Conservation (phyloP, 192 early-diverging fungal genomes). For the Tieghemiomyces parasiticus region DNA sequence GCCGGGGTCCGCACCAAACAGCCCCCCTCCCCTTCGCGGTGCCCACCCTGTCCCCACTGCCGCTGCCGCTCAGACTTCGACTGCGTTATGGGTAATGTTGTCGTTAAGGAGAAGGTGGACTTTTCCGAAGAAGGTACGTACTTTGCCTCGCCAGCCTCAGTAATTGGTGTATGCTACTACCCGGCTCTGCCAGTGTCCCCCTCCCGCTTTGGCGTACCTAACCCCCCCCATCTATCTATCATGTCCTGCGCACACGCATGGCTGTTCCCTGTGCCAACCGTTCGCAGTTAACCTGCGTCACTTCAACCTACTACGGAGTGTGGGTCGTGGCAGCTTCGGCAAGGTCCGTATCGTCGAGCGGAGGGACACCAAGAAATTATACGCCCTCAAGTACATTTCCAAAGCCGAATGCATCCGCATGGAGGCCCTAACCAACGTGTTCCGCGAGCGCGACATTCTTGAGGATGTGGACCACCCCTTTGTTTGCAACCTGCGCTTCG, state of each 20-base stretch:
- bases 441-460: slow-evolving; percentile 76
- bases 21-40: too few species aligned
- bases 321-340: slow-evolving; percentile 94
- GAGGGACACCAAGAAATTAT: slow-evolving; percentile 55
- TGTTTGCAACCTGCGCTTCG: slow-evolving; percentile 82
- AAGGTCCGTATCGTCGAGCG: slow-evolving; percentile 93
- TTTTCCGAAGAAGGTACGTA: slow-evolving; percentile 52
- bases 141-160: background rate
- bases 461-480: slow-evolving; percentile 76
- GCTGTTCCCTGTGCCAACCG: background rate
- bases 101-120: slow-evolving; percentile 40
- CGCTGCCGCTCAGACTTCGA: too few species aligned
- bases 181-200: background rate
- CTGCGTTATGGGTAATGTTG: slow-evolving; percentile 9
- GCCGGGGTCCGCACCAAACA: too few species aligned
- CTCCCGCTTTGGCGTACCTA: background rate
- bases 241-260: background rate
- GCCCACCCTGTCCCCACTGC: too few species aligned
- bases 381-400: slow-evolving; percentile 96
- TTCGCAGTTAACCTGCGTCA: slow-evolving; percentile 45
- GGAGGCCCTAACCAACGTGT: slow-evolving; percentile 75
- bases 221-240: background rate
- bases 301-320: slow-evolving; percentile 76
- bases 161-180: background rate
- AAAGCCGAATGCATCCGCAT: slow-evolving; percentile 83